A percentile compares a stretch with the other conserved stretches of the same genome.
These are phyloP conservation scores for Sugiyamaella valdiviana DNA, from an alignment of 805 yeast species.

Conservation along the genomic window DNA sequence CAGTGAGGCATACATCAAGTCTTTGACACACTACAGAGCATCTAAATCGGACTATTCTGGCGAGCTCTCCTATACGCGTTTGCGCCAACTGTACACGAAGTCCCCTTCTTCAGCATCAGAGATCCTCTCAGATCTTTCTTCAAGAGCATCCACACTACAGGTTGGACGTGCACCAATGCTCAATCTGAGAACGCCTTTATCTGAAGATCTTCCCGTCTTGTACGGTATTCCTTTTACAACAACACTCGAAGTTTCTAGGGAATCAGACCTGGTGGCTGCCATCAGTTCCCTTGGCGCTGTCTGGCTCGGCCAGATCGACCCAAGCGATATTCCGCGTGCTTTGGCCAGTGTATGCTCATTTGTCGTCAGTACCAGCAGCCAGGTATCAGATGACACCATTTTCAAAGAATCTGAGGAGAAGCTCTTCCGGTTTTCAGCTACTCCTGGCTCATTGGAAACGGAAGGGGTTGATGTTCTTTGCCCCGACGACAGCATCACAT, in stretches of 20 bases:
- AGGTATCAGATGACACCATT: neutral
- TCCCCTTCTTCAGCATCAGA: neutral
- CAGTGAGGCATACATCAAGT: constrained; percentile 3
- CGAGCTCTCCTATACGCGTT: neutral
- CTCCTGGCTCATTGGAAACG: constrained; percentile 7
- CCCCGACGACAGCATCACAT: constrained; percentile 16
- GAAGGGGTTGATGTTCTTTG: constrained; percentile 14
- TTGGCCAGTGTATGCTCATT: neutral
- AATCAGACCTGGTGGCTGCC: neutral
- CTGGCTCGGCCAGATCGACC: neutral
- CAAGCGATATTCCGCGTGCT: neutral
- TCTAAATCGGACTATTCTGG: constrained; percentile 7
- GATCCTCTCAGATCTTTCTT: neutral
- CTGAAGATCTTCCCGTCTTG: constrained; percentile 4
- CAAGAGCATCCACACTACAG: neutral
- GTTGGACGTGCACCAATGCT: too few relatives aligned
- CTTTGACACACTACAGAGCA: constrained; percentile 9
- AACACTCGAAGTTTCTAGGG: neutral
- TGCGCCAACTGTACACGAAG: neutral
- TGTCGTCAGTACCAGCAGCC: neutral
- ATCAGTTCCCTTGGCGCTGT: constrained; percentile 3
- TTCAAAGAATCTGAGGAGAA: neutral
- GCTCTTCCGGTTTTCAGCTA: constrained; percentile 2
- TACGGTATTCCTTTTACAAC: constrained; percentile 9
- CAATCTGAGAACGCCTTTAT: neutral